Percentiles rank a stretch among this genome's conserved stretches.
These are phyloP conservation scores for Silybum marianum DNA, from an alignment of 129 eudicot species.

Conservation along the genomic window DNA sequence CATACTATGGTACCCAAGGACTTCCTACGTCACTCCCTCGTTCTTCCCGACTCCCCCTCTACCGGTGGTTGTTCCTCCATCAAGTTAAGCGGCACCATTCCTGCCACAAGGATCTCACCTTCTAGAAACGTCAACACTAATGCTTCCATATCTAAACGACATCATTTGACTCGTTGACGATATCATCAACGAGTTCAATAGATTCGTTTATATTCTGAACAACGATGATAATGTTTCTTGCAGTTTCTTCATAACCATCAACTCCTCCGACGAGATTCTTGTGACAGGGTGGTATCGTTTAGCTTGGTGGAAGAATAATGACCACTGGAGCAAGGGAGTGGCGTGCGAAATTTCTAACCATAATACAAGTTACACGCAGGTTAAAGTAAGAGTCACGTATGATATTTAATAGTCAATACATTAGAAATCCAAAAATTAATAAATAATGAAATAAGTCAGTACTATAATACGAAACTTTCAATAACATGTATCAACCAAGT, in stretches of 20 bases:
- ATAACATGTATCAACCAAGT: too few relatives aligned
- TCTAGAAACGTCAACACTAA: background rate
- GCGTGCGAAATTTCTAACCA: too few relatives aligned
- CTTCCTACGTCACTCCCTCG: too few relatives aligned
- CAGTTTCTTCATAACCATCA: constrained; percentile 21
- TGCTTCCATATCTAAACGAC: background rate
- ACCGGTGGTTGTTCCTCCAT: background rate
- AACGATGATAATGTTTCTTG: constrained; percentile 5
- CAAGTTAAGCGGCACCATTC: background rate
- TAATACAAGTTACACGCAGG: too few relatives aligned
- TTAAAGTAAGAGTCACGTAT: too few relatives aligned
- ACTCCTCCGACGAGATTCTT: constrained; percentile 37
- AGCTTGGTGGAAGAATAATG: background rate
- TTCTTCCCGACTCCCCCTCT: background rate
- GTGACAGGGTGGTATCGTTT: constrained; percentile 12
- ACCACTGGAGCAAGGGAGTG: background rate
- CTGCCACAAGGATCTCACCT: constrained; percentile 27
- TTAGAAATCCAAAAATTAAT: too few relatives aligned
- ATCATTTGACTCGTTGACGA: background rate
- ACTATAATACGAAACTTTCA: too few relatives aligned
- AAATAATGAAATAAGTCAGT: too few relatives aligned
- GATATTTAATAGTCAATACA: too few relatives aligned
- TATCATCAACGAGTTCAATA: constrained; percentile 10
- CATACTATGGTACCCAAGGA: too few relatives aligned
- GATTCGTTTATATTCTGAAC: constrained; percentile 3